Conservation (phyloP, 768 basidiomycete genomes). For the Tylopilus subfusipes region DNA sequence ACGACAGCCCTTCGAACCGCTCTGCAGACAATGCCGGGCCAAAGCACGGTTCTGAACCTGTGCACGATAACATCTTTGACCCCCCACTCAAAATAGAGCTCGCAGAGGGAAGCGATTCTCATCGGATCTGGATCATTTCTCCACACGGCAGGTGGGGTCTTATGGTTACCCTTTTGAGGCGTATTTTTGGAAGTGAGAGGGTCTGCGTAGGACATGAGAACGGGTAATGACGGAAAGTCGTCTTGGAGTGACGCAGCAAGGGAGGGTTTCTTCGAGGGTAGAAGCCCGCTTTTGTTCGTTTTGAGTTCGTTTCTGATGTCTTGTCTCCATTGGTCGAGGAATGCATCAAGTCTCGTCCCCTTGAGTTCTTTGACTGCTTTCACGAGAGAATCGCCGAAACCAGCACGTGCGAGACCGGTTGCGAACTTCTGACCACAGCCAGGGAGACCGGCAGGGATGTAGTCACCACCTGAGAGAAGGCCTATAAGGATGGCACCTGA, state of each 20-base stretch:
- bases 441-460: slow-evolving; percentile 65
- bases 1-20: slow-evolving; percentile 65
- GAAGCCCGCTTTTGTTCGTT: slow-evolving; percentile 60
- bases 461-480: slow-evolving; percentile 88
- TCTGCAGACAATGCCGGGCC: slow-evolving; percentile 70
- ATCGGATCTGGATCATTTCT: slow-evolving; percentile 61
- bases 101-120: slow-evolving; percentile 74
- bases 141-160: slow-evolving; percentile 42
- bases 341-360: slow-evolving; percentile 44
- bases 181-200: slow-evolving; percentile 72
- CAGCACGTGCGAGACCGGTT: slow-evolving; percentile 74
- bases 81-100: slow-evolving; percentile 92
- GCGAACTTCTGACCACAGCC: slow-evolving; percentile 71
- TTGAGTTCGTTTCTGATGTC: slow-evolving; percentile 60
- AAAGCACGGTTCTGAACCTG: slow-evolving; percentile 79
- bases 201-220: slow-evolving; percentile 72
- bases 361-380: slow-evolving; percentile 52
- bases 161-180: slow-evolving; percentile 30
- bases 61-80: slow-evolving; percentile 78
- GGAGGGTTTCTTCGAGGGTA: slow-evolving; percentile 61
- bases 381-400: slow-evolving; percentile 70
- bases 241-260: slow-evolving; percentile 63
- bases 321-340: slow-evolving; percentile 62
- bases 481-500: slow-evolving; percentile 80
- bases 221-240: slow-evolving; percentile 68